These are phyloP conservation scores for Aurinia saxatilis DNA, from an alignment of 345 rosid genomes.

Conservation along the genomic window DNA sequence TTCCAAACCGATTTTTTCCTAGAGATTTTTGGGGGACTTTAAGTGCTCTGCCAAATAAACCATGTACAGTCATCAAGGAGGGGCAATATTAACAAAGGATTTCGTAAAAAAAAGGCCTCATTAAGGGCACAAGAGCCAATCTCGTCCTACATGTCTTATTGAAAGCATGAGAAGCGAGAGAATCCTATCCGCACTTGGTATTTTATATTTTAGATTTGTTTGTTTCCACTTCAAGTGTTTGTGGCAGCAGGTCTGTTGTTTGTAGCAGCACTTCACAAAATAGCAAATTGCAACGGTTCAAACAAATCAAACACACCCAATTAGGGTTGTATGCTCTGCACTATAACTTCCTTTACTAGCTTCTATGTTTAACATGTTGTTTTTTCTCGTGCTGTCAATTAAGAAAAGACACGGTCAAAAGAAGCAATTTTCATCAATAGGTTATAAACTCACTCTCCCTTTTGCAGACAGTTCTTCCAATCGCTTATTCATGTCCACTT, in stretches of 20 bases:
- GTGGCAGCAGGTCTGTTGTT: slow-evolving; percentile 97
- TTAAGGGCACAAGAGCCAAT: too few relatives aligned
- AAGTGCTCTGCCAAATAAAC: too few relatives aligned
- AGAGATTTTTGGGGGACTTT: too few relatives aligned
- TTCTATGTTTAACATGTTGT: neutral
- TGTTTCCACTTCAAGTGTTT: slow-evolving; percentile 69
- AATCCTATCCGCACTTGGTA: too few relatives aligned
- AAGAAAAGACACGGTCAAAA: neutral
- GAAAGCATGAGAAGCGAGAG: too few relatives aligned
- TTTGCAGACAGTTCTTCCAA: slow-evolving; percentile 48
- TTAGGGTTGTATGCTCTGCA: slow-evolving; percentile 94
- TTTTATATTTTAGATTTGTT: too few relatives aligned
- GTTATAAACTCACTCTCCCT: slow-evolving; percentile 50
- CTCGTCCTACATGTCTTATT: too few relatives aligned
- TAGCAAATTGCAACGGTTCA: slow-evolving; percentile 61
- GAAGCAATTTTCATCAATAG: neutral
- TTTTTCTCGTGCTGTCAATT: neutral
- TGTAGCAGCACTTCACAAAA: slow-evolving; percentile 87
- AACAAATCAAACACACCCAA: slow-evolving; percentile 62
- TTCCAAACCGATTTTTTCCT: too few relatives aligned
- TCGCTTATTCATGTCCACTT: slow-evolving; percentile 42
- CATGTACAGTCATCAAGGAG: too few relatives aligned
- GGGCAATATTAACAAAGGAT: too few relatives aligned
- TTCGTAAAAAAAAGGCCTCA: too few relatives aligned
- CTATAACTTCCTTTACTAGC: slow-evolving; percentile 7